Percentiles rank a stretch among this genome's conserved stretches.
These are phyloP conservation scores for Apiotrichum montevideense DNA, from an alignment of 1,284 basidiomycete genomes.

Conservation along the genomic window DNA sequence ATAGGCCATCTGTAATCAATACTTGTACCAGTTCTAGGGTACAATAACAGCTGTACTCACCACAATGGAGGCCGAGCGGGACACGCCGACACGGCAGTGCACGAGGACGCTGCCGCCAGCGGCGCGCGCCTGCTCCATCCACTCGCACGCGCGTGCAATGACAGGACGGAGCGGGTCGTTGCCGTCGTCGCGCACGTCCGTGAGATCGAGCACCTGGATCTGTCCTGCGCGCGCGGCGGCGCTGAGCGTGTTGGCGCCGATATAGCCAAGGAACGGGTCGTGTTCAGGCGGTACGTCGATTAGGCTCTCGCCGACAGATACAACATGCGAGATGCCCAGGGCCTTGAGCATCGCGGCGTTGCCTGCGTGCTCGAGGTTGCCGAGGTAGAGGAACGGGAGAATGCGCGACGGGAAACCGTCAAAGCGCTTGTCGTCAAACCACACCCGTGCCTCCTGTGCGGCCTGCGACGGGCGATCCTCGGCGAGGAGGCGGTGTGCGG, in stretches of 20 bases:
- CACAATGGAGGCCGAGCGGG: constrained; percentile 84
- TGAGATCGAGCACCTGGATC: constrained; percentile 44
- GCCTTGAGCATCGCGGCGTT: constrained; percentile 94
- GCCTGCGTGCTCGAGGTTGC: constrained; percentile 89
- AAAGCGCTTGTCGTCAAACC: constrained; percentile 88
- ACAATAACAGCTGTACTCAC: constrained; percentile 48
- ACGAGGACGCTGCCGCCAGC: constrained; percentile 86
- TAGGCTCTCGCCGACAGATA: constrained; percentile 78
- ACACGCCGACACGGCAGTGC: constrained; percentile 93
- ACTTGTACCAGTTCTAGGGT: too few relatives aligned
- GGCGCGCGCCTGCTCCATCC: constrained; percentile 80
- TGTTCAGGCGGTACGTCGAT: constrained; percentile 24
- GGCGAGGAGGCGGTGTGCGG: constrained; percentile 22
- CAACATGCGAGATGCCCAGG: constrained; percentile 95
- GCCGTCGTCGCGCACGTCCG: constrained; percentile 68
- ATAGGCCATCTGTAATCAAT: constrained; percentile 66
- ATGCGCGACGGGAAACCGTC: constrained; percentile 95
- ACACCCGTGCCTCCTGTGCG: constrained; percentile 54
- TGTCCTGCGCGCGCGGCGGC: constrained; percentile 34
- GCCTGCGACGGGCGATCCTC: constrained; percentile 24
- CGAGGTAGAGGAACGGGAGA: constrained; percentile 88
- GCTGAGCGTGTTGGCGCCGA: constrained; percentile 34
- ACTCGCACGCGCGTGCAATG: constrained; percentile 78
- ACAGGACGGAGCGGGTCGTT: constrained; percentile 88
- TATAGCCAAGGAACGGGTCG: constrained; percentile 27